A percentile compares a stretch with the other conserved stretches of the same genome.
Evolutionary conservation across 23 red algal genomes (phyloP).

Genomic region (Rhodosorus marinus): DNA sequence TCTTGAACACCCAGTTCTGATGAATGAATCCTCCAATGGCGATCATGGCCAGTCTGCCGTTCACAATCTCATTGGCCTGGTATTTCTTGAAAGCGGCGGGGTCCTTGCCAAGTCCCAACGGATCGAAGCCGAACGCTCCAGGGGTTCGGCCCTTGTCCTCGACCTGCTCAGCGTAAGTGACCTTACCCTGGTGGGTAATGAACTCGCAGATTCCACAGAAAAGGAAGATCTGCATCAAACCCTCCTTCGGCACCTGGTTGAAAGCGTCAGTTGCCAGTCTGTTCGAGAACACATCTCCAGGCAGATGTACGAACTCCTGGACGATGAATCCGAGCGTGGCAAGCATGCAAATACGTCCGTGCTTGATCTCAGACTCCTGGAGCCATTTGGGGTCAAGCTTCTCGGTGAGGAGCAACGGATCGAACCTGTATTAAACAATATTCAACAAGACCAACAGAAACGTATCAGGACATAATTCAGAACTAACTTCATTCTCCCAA

Average conservation of each 20-base stretch:
- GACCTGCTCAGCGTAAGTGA: conserved; percentile 55
- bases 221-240: conserved; percentile 82
- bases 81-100: conserved; percentile 29
- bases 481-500: no score
- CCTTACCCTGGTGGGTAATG: conserved; percentile 39
- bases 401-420: conserved; percentile 77
- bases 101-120: conserved; percentile 19
- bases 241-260: conserved; percentile 50
- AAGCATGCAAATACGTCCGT: conserved; percentile 83
- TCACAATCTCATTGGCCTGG: conserved; percentile 50
- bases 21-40: conserved; percentile 70
- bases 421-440: conserved; percentile 19
- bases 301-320: conserved; percentile 74
- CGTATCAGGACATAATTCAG: background rate
- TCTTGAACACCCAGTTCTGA: conserved; percentile 45
- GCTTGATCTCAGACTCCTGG: conserved; percentile 85
- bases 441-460: background rate
- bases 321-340: conserved; percentile 44
- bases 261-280: conserved; percentile 50
- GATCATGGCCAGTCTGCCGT: conserved; percentile 88
- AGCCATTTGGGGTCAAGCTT: conserved; percentile 63
- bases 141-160: conserved; percentile 44
- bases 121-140: conserved; percentile 77
- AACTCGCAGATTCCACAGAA: conserved; percentile 60
- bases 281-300: conserved; percentile 42